A percentile compares a stretch with the other conserved stretches of the same genome.
phyloP scores from a whole-genome alignment of 1,284 basidiomycete species.

The Porphyrellus sp. region DNA sequence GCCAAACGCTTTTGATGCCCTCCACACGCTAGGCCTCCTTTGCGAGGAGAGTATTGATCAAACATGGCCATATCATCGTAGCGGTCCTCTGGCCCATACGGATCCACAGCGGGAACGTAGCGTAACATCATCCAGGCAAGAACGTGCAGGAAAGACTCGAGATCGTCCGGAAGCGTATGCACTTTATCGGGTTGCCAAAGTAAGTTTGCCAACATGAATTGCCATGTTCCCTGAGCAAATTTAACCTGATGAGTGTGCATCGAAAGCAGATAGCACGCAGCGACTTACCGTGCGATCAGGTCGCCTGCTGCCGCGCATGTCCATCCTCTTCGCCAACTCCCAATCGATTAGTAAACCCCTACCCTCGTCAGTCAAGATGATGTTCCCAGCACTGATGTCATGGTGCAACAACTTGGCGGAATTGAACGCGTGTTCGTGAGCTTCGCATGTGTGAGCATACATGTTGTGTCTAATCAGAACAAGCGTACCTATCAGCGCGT shows the following conservation, averaged over 20 bases:
- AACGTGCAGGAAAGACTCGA: neutral
- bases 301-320: neutral
- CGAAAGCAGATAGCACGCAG: neutral
- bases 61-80: neutral
- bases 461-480: accelerated
- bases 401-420: neutral
- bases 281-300: neutral
- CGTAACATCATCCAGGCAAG: neutral
- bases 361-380: conserved; percentile 2
- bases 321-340: neutral
- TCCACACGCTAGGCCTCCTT: neutral
- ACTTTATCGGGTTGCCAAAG: neutral
- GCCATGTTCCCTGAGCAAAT: neutral
- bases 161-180: neutral
- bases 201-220: neutral
- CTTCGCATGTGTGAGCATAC: neutral
- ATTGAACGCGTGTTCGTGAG: conserved; percentile 1
- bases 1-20: no score
- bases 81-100: neutral
- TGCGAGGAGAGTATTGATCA: neutral
- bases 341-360: conserved; percentile 7
- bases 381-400: neutral
- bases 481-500: neutral
- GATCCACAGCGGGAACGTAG: neutral
- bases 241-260: neutral